phyloP scores from a whole-genome alignment of 176 grass and related monocot species.

The Avena atlantica region DNA sequence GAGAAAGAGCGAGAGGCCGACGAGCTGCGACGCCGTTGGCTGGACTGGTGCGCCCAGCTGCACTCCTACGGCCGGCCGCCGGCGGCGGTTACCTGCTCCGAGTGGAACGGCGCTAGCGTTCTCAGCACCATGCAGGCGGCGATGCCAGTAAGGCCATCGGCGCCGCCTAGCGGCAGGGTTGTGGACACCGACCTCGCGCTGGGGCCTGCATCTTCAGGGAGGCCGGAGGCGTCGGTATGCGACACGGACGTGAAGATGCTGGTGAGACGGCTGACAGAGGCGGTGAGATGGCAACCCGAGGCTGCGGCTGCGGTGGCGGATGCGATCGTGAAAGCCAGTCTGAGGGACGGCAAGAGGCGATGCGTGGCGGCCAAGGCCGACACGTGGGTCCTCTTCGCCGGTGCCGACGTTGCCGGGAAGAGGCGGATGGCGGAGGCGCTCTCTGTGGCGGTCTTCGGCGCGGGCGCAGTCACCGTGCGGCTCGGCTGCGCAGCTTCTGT shows the following conservation, averaged over 20 bases:
- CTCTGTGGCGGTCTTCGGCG: constrained; percentile 53
- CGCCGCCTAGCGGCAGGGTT: constrained; percentile 7
- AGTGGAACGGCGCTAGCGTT: constrained; percentile 50
- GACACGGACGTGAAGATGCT: constrained; percentile 49
- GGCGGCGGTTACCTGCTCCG: constrained; percentile 42
- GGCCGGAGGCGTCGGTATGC: neutral
- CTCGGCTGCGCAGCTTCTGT: constrained; percentile 7
- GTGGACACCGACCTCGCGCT: constrained; percentile 71
- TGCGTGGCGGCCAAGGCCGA: constrained; percentile 37
- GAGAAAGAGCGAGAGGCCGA: constrained; percentile 53
- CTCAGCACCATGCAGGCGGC: constrained; percentile 37
- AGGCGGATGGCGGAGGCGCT: constrained; percentile 70
- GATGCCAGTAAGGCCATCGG: neutral
- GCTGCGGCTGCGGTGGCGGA: constrained; percentile 52
- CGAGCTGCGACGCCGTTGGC: constrained; percentile 59
- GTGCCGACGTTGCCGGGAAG: constrained; percentile 69
- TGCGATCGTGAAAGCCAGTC: constrained; percentile 47
- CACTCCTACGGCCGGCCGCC: constrained; percentile 32
- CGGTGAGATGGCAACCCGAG: constrained; percentile 76
- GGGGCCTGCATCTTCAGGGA: constrained; percentile 25
- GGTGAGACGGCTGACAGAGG: constrained; percentile 53
- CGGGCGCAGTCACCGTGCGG: constrained; percentile 45
- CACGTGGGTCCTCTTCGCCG: constrained; percentile 71
- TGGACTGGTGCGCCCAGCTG: constrained; percentile 56
- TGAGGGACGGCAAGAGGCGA: constrained; percentile 30